phyloP scores from a whole-genome alignment of 2,329 filamentous ascomycete species.

The Cladophialophora psammophila region DNA sequence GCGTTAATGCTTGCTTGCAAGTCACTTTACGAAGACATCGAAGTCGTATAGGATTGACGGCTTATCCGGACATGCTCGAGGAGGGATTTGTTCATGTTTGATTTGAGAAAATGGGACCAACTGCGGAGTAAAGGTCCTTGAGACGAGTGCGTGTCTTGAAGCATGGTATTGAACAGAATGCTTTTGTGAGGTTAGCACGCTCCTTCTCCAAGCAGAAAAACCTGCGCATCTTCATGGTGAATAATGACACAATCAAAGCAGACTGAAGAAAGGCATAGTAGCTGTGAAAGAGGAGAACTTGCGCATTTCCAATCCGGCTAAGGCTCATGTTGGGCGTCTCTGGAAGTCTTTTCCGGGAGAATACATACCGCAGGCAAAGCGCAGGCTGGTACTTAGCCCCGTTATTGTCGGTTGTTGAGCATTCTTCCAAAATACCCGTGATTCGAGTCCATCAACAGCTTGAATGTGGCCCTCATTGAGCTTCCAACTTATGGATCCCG shows the following conservation, averaged over 20 bases:
- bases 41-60: not conserved
- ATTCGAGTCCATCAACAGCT: not conserved
- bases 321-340: not conserved
- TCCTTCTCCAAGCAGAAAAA: not conserved
- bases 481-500: not conserved
- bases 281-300: not conserved
- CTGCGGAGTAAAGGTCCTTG: not conserved
- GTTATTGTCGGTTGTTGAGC: not conserved
- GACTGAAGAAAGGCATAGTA: not conserved
- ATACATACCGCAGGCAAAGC: not conserved
- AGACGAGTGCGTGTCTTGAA: not conserved
- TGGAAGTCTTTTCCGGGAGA: conserved; percentile 2
- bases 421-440: not conserved
- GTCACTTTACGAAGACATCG: not conserved
- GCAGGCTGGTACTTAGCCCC: not conserved
- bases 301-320: not conserved
- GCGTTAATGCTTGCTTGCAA: not conserved
- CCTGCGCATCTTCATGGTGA: not conserved
- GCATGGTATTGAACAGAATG: not conserved
- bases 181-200: not conserved
- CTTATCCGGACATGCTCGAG: not conserved
- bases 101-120: not conserved
- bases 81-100: not conserved
- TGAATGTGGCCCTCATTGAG: not conserved
- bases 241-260: not conserved